Evolutionary conservation across 768 basidiomycete genomes (phyloP).

Genomic region (Mycena epipterygia): DNA sequence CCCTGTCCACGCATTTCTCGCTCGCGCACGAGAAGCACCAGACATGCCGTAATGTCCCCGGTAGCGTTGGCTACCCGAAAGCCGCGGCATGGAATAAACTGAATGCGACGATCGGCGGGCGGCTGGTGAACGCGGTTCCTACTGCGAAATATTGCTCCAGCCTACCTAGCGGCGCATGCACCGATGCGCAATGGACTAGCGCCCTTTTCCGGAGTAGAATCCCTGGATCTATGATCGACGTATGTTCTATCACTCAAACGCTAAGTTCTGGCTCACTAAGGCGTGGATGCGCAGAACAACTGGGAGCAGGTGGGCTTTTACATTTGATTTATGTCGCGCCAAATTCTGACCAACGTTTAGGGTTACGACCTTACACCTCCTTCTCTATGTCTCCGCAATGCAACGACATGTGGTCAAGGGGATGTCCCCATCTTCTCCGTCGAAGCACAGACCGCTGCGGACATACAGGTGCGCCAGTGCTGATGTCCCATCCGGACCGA

Average conservation of each 20-base stretch:
- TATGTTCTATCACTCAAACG: constrained; percentile 1
- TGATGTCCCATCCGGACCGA: not conserved
- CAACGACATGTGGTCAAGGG: constrained; percentile 47
- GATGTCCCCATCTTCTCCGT: constrained; percentile 47
- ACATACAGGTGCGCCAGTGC: constrained; percentile 44
- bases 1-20: not conserved
- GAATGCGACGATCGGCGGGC: constrained; percentile 11
- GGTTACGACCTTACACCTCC: constrained; percentile 43
- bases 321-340: not conserved
- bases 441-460: constrained; percentile 43
- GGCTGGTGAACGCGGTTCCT: constrained; percentile 10
- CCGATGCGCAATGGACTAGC: constrained; percentile 30
- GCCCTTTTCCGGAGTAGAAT: constrained; percentile 14
- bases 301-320: constrained; percentile 14
- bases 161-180: constrained; percentile 3
- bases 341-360: constrained; percentile 23
- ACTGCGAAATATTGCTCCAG: constrained; percentile 12
- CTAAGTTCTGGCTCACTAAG: constrained; percentile 10
- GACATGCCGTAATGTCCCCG: not conserved
- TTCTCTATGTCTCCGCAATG: constrained; percentile 41
- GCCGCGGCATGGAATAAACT: not conserved
- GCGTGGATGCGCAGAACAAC: not conserved
- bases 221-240: constrained; percentile 26
- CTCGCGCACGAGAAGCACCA: not conserved
- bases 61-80: constrained; percentile 4